Evolutionary conservation across 2,329 filamentous ascomycete genomes (phyloP).

Genomic region (Hypoxylon sp.): DNA sequence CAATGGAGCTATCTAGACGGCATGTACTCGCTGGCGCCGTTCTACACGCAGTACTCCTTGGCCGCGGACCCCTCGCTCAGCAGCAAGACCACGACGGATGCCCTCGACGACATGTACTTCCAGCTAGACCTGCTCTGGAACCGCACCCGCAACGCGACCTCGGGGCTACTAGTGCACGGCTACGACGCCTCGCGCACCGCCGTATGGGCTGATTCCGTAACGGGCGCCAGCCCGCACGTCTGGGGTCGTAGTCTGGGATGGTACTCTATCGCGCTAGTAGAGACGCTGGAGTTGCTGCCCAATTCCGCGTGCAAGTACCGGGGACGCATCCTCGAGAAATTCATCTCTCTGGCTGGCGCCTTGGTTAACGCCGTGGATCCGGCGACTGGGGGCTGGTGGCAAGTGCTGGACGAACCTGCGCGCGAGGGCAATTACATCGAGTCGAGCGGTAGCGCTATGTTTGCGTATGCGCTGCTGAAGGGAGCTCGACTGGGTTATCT

Average conservation of each 20-base stretch:
- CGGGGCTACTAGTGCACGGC: constrained; percentile 55
- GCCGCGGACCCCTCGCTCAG: constrained; percentile 14
- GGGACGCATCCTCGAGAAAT: constrained; percentile 43
- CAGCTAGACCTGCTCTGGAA: constrained; percentile 54
- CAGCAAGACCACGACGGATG: constrained; percentile 18
- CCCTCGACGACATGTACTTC: constrained; percentile 50
- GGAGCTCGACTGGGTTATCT: constrained; percentile 56
- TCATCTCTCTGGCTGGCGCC: constrained; percentile 46
- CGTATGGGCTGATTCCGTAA: constrained; percentile 56
- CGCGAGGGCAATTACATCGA: constrained; percentile 57
- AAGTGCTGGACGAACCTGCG: constrained; percentile 53
- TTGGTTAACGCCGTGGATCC: constrained; percentile 49
- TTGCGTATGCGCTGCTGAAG: constrained; percentile 58
- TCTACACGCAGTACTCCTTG: constrained; percentile 54
- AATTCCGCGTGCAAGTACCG: constrained; percentile 16
- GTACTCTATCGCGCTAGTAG: constrained; percentile 58
- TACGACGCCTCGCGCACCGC: constrained; percentile 56
- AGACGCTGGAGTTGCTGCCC: constrained; percentile 54
- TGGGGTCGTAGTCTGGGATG: constrained; percentile 59
- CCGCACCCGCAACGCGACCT: constrained; percentile 45
- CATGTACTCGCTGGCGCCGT: constrained; percentile 65
- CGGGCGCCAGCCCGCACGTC: constrained; percentile 57
- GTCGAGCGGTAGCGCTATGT: constrained; percentile 57
- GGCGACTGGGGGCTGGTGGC: constrained; percentile 57
- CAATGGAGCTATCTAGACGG: constrained; percentile 69